phyloP scores from a whole-genome alignment of 2,329 filamentous ascomycete species.

The Exserohilum rostratum region DNA sequence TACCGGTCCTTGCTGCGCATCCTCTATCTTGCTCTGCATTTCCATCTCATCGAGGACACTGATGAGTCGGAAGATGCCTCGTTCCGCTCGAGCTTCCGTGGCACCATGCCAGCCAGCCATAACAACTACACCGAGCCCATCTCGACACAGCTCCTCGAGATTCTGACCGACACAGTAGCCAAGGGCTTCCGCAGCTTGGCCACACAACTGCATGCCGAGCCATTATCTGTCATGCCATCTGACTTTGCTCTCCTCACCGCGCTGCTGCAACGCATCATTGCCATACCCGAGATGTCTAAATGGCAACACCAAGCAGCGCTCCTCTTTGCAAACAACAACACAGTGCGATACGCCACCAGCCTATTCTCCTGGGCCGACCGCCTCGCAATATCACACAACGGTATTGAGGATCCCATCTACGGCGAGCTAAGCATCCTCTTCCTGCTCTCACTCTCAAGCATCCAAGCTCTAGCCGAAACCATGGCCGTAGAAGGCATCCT shows the following conservation, averaged over 20 bases:
- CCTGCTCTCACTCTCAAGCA: conserved; percentile 81
- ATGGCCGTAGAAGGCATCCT: conserved; percentile 87
- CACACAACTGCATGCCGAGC: conserved; percentile 78
- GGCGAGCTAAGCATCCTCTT: conserved; percentile 91
- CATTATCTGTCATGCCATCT: conserved; percentile 69
- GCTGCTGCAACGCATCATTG: conserved; percentile 82
- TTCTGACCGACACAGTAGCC: conserved; percentile 78
- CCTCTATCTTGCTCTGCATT: conserved; percentile 80
- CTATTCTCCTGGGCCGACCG: conserved; percentile 94
- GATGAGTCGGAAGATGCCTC: conserved; percentile 25
- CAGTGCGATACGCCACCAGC: conserved; percentile 79
- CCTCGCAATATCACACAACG: conserved; percentile 62
- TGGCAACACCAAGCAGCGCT: conserved; percentile 59
- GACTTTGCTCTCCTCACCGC: conserved; percentile 89
- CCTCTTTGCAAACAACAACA: conserved; percentile 65
- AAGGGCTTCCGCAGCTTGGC: conserved; percentile 83
- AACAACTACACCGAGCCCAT: conserved; percentile 47
- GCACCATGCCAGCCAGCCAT: conserved; percentile 47
- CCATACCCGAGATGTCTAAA: conserved; percentile 74
- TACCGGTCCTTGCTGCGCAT: conserved; percentile 84
- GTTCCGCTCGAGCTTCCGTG: conserved; percentile 46
- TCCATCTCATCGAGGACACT: conserved; percentile 57
- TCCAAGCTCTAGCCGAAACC: conserved; percentile 83
- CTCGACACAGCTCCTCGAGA: conserved; percentile 67
- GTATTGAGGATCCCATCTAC: conserved; percentile 82